These are phyloP conservation scores for Plasmodium gaboni DNA, from an alignment of 169 alveolate genomes.

Conservation along the genomic window DNA sequence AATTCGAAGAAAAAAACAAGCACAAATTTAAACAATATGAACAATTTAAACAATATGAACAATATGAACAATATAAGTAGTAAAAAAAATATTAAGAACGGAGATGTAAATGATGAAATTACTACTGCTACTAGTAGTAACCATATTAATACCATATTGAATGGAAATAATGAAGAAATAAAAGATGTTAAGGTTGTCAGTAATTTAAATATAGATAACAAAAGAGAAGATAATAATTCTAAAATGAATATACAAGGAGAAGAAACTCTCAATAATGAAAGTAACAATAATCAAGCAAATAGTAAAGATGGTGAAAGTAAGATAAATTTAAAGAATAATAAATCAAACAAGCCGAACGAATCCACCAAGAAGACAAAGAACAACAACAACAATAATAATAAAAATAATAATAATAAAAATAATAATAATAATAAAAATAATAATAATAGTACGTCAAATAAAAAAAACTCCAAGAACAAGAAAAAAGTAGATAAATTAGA, in stretches of 20 bases:
- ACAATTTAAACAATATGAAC: too few species aligned
- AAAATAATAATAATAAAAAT: neutral
- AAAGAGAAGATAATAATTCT: too few species aligned
- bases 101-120: too few species aligned
- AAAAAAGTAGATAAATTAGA: slow-evolving; percentile 59
- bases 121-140: too few species aligned
- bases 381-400: neutral
- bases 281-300: neutral
- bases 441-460: neutral
- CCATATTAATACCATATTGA: too few species aligned
- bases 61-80: too few species aligned
- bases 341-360: neutral
- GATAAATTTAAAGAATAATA: neutral
- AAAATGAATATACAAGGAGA: neutral
- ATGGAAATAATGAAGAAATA: too few species aligned
- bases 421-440: neutral
- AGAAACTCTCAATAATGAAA: neutral
- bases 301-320: neutral
- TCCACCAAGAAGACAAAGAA: neutral
- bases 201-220: too few species aligned
- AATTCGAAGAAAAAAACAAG: too few species aligned
- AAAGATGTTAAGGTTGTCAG: too few species aligned
- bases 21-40: too few species aligned
- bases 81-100: too few species aligned
- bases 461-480: slow-evolving; percentile 35